Evolutionary conservation across 2,329 filamentous ascomycete genomes (phyloP).

Genomic region (Exserohilum turcica): DNA sequence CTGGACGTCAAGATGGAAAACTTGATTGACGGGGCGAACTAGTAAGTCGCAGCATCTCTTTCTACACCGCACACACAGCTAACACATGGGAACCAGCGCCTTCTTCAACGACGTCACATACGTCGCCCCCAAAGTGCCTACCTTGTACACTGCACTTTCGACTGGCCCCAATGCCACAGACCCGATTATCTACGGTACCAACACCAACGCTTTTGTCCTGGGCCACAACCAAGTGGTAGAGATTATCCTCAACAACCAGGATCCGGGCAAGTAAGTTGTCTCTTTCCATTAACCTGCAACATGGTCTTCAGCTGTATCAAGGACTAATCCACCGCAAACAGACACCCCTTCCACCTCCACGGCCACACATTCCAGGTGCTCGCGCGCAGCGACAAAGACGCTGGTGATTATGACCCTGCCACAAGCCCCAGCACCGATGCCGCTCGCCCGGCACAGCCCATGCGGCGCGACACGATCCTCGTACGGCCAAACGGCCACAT

Average conservation of each 20-base stretch:
- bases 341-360: conserved; percentile 74
- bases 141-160: conserved; percentile 75
- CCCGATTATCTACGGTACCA: conserved; percentile 55
- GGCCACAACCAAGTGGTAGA: conserved; percentile 70
- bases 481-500: conserved; percentile 61
- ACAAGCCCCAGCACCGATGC: conserved; percentile 27
- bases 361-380: conserved; percentile 49
- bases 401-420: conserved; percentile 55
- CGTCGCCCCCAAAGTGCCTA: conserved; percentile 73
- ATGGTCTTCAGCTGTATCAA: too few species aligned
- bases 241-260: conserved; percentile 77
- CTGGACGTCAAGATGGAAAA: conserved; percentile 68
- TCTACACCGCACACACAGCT: background rate
- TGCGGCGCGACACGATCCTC: conserved; percentile 61
- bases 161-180: conserved; percentile 57
- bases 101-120: conserved; percentile 78
- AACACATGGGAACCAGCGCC: conserved; percentile 35
- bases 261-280: conserved; percentile 59
- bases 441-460: conserved; percentile 40
- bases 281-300: too few species aligned
- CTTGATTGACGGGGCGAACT: conserved; percentile 68
- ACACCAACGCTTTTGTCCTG: conserved; percentile 66
- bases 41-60: conserved; percentile 52
- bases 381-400: conserved; percentile 40
- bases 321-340: conserved; percentile 1